Percentiles rank a stretch among this genome's conserved stretches.
Conservation (phyloP, 495 filamentous ascomycete genomes). For the Penicillium soppii region DNA sequence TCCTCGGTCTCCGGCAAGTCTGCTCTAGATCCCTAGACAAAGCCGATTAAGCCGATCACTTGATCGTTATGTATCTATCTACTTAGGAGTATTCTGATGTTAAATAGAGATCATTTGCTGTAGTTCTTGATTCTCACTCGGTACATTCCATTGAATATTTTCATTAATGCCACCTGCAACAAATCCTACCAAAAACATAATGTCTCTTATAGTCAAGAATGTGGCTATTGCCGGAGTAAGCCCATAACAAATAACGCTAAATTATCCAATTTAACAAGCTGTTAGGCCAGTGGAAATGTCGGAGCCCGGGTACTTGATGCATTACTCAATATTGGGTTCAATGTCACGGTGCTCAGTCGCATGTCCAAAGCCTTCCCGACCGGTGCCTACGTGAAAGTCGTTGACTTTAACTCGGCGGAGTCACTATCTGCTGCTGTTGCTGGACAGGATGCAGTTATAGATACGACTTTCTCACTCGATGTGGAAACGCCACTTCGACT, state of each 20-base stretch:
- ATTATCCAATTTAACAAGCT: slow-evolving; percentile 8
- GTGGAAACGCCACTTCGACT: slow-evolving; percentile 19
- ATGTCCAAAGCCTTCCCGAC: slow-evolving; percentile 17
- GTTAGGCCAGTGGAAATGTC: slow-evolving; percentile 18
- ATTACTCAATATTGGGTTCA: slow-evolving; percentile 17
- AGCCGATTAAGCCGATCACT: too few species aligned
- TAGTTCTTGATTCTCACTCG: too few species aligned
- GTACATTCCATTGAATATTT: too few species aligned
- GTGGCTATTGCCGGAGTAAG: slow-evolving; percentile 17
- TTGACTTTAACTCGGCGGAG: slow-evolving; percentile 20
- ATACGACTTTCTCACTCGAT: slow-evolving; percentile 18
- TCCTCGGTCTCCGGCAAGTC: too few species aligned
- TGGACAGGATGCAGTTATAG: slow-evolving; percentile 23
- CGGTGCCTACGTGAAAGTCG: slow-evolving; percentile 11
- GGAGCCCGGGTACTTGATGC: slow-evolving; percentile 14
- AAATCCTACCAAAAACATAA: slow-evolving; percentile 6
- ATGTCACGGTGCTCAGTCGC: slow-evolving; percentile 21
- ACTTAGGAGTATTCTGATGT: too few species aligned
- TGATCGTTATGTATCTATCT: too few species aligned
- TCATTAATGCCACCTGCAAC: too few species aligned
- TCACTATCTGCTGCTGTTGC: slow-evolving; percentile 16
- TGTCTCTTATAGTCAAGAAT: slow-evolving; percentile 12
- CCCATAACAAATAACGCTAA: neutral
- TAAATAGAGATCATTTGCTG: too few species aligned
- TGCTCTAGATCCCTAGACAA: too few species aligned